A percentile compares a stretch with the other conserved stretches of the same genome.
Evolutionary conservation across 768 basidiomycete species (phyloP).

Genomic region (Zangia roseola): DNA sequence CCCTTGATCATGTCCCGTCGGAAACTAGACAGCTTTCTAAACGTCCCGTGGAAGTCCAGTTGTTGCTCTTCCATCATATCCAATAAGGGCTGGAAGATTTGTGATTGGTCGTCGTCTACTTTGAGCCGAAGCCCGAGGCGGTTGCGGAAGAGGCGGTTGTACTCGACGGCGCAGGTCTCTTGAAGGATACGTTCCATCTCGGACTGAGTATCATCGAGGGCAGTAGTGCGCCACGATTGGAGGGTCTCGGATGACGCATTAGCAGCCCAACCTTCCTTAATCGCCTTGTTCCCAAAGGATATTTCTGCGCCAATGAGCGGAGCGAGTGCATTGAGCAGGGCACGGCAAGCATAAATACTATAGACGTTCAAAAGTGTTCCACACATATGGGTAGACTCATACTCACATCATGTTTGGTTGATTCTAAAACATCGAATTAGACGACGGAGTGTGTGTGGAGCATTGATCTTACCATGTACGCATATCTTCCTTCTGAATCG

Average conservation of each 20-base stretch:
- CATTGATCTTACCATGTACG: conserved; percentile 50
- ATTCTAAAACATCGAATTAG: conserved; percentile 36
- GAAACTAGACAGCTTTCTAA: conserved; percentile 72
- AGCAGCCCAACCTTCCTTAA: conserved; percentile 62
- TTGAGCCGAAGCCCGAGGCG: conserved; percentile 73
- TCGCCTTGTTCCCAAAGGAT: conserved; percentile 47
- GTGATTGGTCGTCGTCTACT: conserved; percentile 55
- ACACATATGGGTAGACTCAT: neutral
- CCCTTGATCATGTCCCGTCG: conserved; percentile 36
- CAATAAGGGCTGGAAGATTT: conserved; percentile 67
- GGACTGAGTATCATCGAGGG: conserved; percentile 48
- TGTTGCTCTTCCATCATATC: conserved; percentile 66
- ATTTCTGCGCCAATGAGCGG: conserved; percentile 86
- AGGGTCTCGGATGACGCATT: conserved; percentile 50
- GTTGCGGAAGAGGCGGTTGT: conserved; percentile 70
- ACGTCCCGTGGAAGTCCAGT: conserved; percentile 88
- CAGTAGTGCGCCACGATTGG: conserved; percentile 59
- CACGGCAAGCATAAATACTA: conserved; percentile 76
- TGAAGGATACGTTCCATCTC: conserved; percentile 65
- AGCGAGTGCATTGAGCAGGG: conserved; percentile 73
- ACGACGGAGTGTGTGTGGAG: neutral
- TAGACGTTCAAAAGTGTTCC: conserved; percentile 3
- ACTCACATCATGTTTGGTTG: conserved; percentile 82
- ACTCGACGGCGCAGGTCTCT: conserved; percentile 59
- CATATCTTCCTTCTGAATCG: conserved; percentile 75